These are phyloP conservation scores for Codiaeum variegatum DNA, from an alignment of 441 rosid genomes.

Conservation along the genomic window DNA sequence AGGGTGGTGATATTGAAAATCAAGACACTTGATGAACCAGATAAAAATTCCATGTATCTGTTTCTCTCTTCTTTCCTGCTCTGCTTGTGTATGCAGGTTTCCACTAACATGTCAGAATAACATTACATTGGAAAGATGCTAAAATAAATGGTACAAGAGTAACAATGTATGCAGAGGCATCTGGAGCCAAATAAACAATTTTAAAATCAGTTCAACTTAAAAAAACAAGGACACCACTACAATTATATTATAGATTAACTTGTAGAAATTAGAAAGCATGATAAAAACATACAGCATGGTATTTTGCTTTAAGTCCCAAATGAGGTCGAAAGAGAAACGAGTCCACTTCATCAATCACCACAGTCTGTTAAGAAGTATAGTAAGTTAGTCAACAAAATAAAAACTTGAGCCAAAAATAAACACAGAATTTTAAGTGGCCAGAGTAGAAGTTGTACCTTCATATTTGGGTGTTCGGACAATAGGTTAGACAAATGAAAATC, in stretches of 20 bases:
- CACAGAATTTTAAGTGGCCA: neutral
- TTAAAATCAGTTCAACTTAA: neutral
- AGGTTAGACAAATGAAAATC: conserved; percentile 84
- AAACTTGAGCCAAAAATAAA: neutral
- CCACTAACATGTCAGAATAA: no score
- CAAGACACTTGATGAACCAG: no score
- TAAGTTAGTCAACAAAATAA: conserved; percentile 13
- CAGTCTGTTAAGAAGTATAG: conserved; percentile 51
- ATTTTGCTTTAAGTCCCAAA: conserved; percentile 76
- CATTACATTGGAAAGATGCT: neutral
- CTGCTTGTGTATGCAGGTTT: no score
- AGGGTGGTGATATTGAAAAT: no score
- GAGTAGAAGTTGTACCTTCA: conserved; percentile 59
- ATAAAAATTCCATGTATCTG: no score
- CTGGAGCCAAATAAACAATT: neutral
- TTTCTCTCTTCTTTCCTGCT: no score
- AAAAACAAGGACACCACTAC: neutral
- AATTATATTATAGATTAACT: neutral
- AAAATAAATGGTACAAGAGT: neutral
- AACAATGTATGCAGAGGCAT: neutral
- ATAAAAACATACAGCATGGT: conserved; percentile 70
- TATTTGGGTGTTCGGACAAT: conserved; percentile 90
- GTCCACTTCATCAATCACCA: conserved; percentile 93
- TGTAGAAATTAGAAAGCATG: conserved; percentile 1
- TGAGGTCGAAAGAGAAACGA: conserved; percentile 87